Base-by-base conservation (phyloP, 768 basidiomycete species). In the Xerocomellus amylosporus region DNA sequence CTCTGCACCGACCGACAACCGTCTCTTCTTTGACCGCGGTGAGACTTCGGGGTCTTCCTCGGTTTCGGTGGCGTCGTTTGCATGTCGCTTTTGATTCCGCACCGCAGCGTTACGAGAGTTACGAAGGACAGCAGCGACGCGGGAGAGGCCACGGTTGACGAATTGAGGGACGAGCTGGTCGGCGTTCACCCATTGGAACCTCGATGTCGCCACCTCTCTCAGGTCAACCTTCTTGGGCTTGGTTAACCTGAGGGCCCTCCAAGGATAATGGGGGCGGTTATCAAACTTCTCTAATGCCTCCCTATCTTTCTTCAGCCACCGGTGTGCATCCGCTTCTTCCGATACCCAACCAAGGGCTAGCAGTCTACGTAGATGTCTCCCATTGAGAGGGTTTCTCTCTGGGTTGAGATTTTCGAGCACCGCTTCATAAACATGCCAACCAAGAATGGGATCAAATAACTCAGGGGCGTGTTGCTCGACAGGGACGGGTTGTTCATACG, bases 101-200 rank as follows among this genome's bases (percentile, higher is more conserved):
- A 36, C 24, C 4, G 55, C 17, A 24, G 24, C 9, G 4, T 34
- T 22, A n/a, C 54, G 53, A 34, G 58, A 28, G 24, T 51, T 38
- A 33, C 59, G 63, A 36, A 64, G 41, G 9, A 24, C 48, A 19
- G 61, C 57, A 17, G 62, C 51, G 20, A 62, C 24, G 41, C 60
- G 66, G 9, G 56, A 46, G 24, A 66, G 52, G 17, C 60, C 56
- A 46, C 71, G 59, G 34, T 55, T 63, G 49, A 66, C 40, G 36
- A 61, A 68, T 39, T 61, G 58, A 14, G 66, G 66, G 22, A 56
- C 54, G 17, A 69, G 60, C 20, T 70, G 69, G 5, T 71, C 68
- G 4, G 64, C 64, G n/a, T 72, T 67, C 4, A 72, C 57, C 55
- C 65, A 67, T 43, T 61, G 69, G n/a, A 71, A 71, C 24, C 68